These are phyloP conservation scores for Meyerozyma elateridarum DNA, from an alignment of 1,139 yeast species.

Conservation along the genomic window DNA sequence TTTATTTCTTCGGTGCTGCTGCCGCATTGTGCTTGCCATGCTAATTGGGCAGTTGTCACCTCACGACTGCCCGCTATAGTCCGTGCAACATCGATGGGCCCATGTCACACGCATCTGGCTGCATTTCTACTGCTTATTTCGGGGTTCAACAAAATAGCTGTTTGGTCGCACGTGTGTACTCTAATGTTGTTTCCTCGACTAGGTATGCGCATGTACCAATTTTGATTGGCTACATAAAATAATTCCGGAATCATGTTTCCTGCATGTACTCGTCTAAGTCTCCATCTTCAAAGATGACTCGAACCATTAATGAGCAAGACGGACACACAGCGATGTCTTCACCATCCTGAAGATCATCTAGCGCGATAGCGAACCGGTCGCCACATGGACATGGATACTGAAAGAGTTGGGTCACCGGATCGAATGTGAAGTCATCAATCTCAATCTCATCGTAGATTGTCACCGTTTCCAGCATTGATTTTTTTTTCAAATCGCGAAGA, in stretches of 20 bases:
- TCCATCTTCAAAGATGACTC: constrained; percentile 74
- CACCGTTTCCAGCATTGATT: constrained; percentile 30
- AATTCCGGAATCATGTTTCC: neutral
- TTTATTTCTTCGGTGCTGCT: too few relatives aligned
- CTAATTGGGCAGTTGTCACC: too few relatives aligned
- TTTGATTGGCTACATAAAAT: too few relatives aligned
- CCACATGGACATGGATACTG: constrained; percentile 99
- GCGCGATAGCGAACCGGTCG: constrained; percentile 80
- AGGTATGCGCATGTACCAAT: too few relatives aligned
- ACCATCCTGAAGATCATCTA: constrained; percentile 86
- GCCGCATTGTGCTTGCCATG: too few relatives aligned
- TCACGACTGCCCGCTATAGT: too few relatives aligned
- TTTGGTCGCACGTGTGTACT: too few relatives aligned
- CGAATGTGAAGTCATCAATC: constrained; percentile 93
- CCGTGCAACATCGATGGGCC: too few relatives aligned
- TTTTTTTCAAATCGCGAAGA: neutral
- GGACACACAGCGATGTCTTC: constrained; percentile 96
- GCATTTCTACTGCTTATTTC: too few relatives aligned
- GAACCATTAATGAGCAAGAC: constrained; percentile 88
- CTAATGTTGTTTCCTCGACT: too few relatives aligned
- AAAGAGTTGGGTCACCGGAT: constrained; percentile 71
- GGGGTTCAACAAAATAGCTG: too few relatives aligned
- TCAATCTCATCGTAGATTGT: constrained; percentile 89
- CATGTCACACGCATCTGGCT: too few relatives aligned
- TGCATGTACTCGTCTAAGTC: constrained; percentile 32